Percentiles rank a stretch among this genome's conserved stretches.
phyloP scores from a whole-genome alignment of 345 rosid species.

The Litchi chinensis region DNA sequence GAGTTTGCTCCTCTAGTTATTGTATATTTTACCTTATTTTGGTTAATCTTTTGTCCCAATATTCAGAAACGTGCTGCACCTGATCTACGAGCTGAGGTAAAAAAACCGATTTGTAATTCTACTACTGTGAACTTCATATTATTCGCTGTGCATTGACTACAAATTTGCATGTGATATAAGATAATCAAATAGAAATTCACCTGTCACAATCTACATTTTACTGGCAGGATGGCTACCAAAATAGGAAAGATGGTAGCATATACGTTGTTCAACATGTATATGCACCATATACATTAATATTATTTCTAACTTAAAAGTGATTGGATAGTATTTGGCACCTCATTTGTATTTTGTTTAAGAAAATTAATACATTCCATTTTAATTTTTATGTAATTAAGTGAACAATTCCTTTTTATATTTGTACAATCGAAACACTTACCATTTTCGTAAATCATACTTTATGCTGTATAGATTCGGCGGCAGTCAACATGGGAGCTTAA shows the following conservation, averaged over 20 bases:
- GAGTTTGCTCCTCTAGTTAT: conserved; percentile 3
- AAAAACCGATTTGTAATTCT: conserved; percentile 17
- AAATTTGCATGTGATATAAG: neutral
- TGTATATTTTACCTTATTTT: conserved; percentile 8
- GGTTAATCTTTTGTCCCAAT: conserved; percentile 14
- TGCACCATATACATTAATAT: too few species aligned
- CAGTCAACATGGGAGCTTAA: conserved; percentile 90
- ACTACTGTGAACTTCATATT: neutral
- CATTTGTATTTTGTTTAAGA: neutral
- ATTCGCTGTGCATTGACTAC: neutral
- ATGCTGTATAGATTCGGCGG: conserved; percentile 68
- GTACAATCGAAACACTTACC: neutral
- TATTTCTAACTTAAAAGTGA: too few species aligned
- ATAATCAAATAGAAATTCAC: neutral
- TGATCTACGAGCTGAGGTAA: conserved; percentile 70
- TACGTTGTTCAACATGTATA: neutral
- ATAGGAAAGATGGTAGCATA: neutral
- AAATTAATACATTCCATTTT: neutral
- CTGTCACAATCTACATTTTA: neutral
- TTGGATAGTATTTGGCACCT: neutral
- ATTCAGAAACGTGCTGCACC: conserved; percentile 45
- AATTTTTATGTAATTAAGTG: neutral
- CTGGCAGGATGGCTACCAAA: neutral
- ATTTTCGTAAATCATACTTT: neutral
- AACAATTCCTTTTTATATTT: neutral